Base-by-base conservation (phyloP, 768 basidiomycete species). In the Suillus weaverae region DNA sequence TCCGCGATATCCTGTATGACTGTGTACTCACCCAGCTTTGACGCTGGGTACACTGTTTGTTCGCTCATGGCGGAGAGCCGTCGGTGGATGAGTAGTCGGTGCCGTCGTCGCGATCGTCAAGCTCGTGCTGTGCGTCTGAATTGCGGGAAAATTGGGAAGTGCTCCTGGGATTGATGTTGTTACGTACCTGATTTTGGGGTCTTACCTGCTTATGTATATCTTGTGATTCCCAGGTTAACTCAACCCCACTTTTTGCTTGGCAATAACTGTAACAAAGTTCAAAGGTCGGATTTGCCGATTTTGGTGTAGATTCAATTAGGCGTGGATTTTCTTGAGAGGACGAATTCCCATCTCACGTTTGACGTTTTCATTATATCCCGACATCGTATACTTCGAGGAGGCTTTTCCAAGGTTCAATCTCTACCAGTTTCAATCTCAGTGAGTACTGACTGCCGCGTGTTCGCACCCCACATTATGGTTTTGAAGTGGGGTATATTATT, bases 21-120 rank as follows among this genome's bases (percentile, higher is more conserved):
- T 48, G 86, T 91, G 78, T 98, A 98, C 80, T 96, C 92, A 53
- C 97, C 95, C 38, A 97, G 87, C 80, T 89, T 90, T 18, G 89
- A 86, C 11, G 89, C 81, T 14, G 90, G 80, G 70, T 81, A 86
- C 41, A 76, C 67, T 60, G 26, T 66, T 16, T 22, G n/a, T 64
- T 73, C 75, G 68, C 41, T 67, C 75, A 76, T 76, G 57, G 67
- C 62, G 22, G 67, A 60, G 68, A 44, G 64, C 69, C 68, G 69
- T 69, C 56, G 67, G 39, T 73, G 36, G 61, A 65, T 60, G 66
- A 46, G 36, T 46, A 30, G 36, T 41, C 18, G 32, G 60, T 54
- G 61, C 56, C 13, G 39, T 64, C 44, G 50, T 66, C 46, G 69
- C 43, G 53, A 36, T 66, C 67, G 65, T 63, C 1, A 18, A 32